Evolutionary conservation across 2,329 filamentous ascomycete species (phyloP), one percentile per base, ranked within the genome.

Genomic region (Magnaporthales sp.): DNA sequence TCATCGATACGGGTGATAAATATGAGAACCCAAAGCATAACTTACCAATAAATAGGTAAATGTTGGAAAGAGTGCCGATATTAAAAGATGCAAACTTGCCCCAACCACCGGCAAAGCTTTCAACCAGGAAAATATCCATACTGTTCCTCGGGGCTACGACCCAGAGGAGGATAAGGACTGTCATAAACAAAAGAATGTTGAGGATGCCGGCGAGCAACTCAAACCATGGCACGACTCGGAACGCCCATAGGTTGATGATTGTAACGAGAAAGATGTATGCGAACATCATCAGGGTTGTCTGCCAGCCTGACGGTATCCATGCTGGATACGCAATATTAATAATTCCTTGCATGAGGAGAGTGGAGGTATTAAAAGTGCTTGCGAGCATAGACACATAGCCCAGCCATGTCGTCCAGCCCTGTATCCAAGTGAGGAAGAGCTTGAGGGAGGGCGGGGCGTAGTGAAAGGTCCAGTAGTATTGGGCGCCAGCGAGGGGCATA

Each of bases 351-450:
- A 78, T 73, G 69, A 77, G 74, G 27, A 75, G 74, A 1, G 74
- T 73, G 1, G 74, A 75, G 3, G 70, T 72, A 67, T 77, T 78
- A 24, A 74, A 72, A n/a, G 73, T 72, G n/a, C 73, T 73, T 1
- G 75, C 74, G 3, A 76, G 72, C 8, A 74, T 69, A 3, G 75
- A 74, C 9, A 79, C 72, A 74, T 78, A 80, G 51, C 74, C 77
- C 62, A 78, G 76, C 77, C 77, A 80, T 1, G 78, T 80, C 9
- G 79, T 70, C 78, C 77, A 80, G 3, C 77, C 77, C 66, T 70
- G 69, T 2, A 70, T 30, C 60, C 68, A 69, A 0, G 70, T 69
- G 22, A 64, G 63, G 29, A 68, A 67, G n/a, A 64, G 62, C 2
- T 32, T 10, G 26, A 64, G 10, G 7, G 62, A 62, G 2, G 26